These are phyloP conservation scores for Vigna radiata DNA, from an alignment of 306 rosid genomes.

Conservation along the genomic window DNA sequence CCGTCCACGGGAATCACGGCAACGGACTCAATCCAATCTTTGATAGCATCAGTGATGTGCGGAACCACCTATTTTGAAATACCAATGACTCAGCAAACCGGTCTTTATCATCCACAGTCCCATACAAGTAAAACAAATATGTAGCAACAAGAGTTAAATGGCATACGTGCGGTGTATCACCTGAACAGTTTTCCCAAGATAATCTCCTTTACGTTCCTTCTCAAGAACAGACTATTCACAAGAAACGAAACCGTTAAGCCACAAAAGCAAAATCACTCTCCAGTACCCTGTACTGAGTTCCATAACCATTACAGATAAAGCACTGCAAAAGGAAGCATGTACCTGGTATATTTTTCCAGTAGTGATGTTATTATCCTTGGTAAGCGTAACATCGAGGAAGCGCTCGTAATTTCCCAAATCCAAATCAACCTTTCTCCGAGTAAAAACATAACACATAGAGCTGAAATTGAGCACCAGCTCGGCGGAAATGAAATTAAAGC, in stretches of 20 bases:
- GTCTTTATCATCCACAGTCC: background rate
- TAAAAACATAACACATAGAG: conserved; percentile 32
- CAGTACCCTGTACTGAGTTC: background rate
- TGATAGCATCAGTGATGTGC: conserved; percentile 95
- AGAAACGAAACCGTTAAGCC: conserved; percentile 27
- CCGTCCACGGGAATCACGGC: conserved; percentile 91
- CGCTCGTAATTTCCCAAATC: conserved; percentile 99
- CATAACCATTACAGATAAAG: conserved; percentile 8
- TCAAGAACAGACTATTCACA: conserved; percentile 85
- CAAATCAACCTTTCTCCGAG: conserved; percentile 77
- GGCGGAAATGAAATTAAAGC: conserved; percentile 35
- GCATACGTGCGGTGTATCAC: conserved; percentile 53
- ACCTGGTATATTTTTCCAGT: conserved; percentile 98
- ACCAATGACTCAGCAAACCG: conserved; percentile 27
- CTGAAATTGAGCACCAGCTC: conserved; percentile 25
- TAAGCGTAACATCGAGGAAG: conserved; percentile 88
- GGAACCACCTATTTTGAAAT: conserved; percentile 85
- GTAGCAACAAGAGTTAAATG: conserved; percentile 32
- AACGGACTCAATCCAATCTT: conserved; percentile 78
- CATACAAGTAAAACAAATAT: background rate
- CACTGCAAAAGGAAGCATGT: conserved; percentile 28
- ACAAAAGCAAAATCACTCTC: background rate
- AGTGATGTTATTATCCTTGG: conserved; percentile 91
- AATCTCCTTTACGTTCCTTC: conserved; percentile 93
- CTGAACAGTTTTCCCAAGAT: conserved; percentile 99